Base-by-base conservation (phyloP, 306 rosid species). In the Prosopis cineraria region DNA sequence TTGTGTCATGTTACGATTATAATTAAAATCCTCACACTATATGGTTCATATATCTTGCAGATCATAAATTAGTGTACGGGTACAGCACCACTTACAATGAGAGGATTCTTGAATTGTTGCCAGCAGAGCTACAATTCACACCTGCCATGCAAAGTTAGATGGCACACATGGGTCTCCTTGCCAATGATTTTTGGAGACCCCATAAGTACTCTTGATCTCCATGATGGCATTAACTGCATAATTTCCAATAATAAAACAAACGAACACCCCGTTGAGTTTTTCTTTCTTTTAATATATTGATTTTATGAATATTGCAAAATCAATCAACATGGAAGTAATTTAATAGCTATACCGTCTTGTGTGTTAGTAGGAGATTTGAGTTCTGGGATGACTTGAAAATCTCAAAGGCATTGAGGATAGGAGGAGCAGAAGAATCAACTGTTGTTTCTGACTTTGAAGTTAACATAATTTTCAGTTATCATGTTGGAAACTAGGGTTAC, bases 321-420 rank as follows among this genome's bases (percentile, higher is more conserved):
- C 40, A 4, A 50, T 17, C 10, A 5, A 50, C 17, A 50, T 31
- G 34, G n/a, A 17, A 16, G 17, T 4, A 13, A 63, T 2, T 5
- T 17, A 16, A 16, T 6, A 2, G 7, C 3, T 11, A 3, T 68
- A 68, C 73, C 56, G 7, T 68, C 53, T 68, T 6, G 9, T 10
- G 56, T 12, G 14, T 68, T 3, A 2, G 81, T 70, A 14, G 79
- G 74, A 30, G 47, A 13, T 13, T 10, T 17, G 17, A 9, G 60
- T 37, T 68, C 59, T 7, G 72, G 29, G 47, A 3, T 25, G 0
- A 33, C 29, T 24, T 1, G 34, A 30, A 68, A 27, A 77, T 0
- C 64, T 87, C 90, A 7, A 22, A 4, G 30, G 90, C 90, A 58
- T 84, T 87, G 74, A 84, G n/a, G n/a, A n/a, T n/a, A 31, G 4